These are phyloP conservation scores for Allomyces macrogynus DNA, from an alignment of 192 early-diverging fungal genomes.

Conservation along the genomic window DNA sequence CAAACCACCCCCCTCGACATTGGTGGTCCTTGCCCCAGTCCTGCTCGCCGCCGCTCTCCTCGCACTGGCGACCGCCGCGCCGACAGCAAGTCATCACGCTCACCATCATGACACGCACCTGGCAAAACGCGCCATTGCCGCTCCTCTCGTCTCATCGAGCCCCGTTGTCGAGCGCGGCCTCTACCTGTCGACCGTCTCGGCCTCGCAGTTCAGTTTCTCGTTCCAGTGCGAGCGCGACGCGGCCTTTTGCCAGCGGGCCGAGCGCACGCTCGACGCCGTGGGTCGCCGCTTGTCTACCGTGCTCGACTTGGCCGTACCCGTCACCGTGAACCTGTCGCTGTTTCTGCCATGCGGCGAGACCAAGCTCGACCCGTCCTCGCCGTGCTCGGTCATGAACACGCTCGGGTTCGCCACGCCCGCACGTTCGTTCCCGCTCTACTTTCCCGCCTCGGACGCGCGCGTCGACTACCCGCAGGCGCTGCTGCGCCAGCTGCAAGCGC, in stretches of 20 bases:
- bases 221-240: no score
- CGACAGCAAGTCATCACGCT: no score
- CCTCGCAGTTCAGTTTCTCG: no score
- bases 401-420: background rate
- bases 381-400: background rate
- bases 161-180: no score
- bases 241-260: background rate
- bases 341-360: background rate
- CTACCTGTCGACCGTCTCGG: no score
- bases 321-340: background rate
- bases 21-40: no score
- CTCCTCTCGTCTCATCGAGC: no score
- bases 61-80: no score
- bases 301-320: background rate
- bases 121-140: no score
- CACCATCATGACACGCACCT: no score
- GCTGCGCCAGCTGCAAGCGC: background rate
- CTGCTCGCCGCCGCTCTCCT: no score
- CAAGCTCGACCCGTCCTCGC: background rate
- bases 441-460: background rate
- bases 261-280: background rate
- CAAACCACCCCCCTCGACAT: no score
- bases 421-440: background rate
- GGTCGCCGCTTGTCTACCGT: background rate
- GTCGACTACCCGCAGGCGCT: background rate